phyloP scores from a whole-genome alignment of 1,139 yeast species.

The Saccharomyces pastorianus region DNA sequence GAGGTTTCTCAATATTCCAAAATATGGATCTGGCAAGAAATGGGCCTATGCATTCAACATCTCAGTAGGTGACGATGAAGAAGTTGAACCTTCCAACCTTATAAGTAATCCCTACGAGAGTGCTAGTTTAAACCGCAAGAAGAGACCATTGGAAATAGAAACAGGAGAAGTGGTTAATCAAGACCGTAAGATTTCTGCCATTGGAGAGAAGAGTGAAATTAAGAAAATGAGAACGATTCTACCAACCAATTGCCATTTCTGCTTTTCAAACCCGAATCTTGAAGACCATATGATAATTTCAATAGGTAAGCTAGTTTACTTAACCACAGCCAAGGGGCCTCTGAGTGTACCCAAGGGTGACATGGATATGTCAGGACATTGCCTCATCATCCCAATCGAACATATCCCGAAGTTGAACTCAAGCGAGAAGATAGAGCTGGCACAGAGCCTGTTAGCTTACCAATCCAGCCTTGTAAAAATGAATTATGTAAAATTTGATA shows the following conservation, averaged over 20 bases:
- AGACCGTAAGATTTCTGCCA: conserved; percentile 5
- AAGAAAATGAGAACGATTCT: conserved; percentile 36
- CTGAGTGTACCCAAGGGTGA: conserved; percentile 43
- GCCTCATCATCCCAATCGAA: conserved; percentile 71
- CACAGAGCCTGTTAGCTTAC: conserved; percentile 38
- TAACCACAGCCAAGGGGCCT: conserved; percentile 87
- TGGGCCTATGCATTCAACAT: conserved; percentile 72
- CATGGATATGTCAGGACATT: conserved; percentile 68
- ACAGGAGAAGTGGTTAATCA: conserved; percentile 8
- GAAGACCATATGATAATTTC: conserved; percentile 77
- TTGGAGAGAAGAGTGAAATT: conserved; percentile 7
- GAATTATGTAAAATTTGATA: conserved; percentile 36
- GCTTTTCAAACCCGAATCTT: conserved; percentile 70
- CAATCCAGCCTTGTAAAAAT: conserved; percentile 41
- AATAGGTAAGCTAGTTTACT: conserved; percentile 56
- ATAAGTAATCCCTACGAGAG: conserved; percentile 36
- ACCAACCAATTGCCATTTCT: conserved; percentile 68
- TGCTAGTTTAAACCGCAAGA: conserved; percentile 8
- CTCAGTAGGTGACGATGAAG: conserved; percentile 12
- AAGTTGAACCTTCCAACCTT: conserved; percentile 18
- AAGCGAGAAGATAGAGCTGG: conserved; percentile 30
- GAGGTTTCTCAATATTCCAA: conserved; percentile 57
- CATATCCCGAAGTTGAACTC: conserved; percentile 46
- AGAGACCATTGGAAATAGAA: conserved; percentile 11
- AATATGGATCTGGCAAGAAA: conserved; percentile 45